phyloP scores from a whole-genome alignment of 208 protist species.

The Trypanosoma scelopori region DNA sequence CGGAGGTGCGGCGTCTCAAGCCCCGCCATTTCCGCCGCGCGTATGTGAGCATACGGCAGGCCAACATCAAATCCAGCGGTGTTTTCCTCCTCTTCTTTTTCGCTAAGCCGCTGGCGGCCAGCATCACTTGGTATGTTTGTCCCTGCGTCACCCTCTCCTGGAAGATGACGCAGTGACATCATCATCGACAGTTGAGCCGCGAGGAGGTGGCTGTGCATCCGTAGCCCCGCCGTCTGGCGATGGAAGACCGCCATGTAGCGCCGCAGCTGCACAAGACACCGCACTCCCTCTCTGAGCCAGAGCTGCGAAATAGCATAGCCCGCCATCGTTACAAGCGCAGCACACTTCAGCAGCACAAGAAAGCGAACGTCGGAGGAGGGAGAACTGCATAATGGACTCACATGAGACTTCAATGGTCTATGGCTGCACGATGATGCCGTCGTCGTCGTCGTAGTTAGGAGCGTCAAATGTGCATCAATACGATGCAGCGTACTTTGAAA shows the following conservation, averaged over 20 bases:
- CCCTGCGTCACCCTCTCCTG: background rate
- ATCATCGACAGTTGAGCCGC: slow-evolving; percentile 40
- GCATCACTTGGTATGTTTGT: background rate
- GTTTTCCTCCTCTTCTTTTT: slow-evolving; percentile 25
- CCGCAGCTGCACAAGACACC: slow-evolving; percentile 37
- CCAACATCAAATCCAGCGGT: slow-evolving; percentile 53
- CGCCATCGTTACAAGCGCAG: slow-evolving; percentile 44
- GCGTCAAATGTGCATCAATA: slow-evolving; percentile 35
- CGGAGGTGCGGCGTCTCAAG: slow-evolving; percentile 25
- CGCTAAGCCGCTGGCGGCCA: slow-evolving; percentile 6
- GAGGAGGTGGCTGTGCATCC: slow-evolving; percentile 48
- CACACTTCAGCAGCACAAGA: slow-evolving; percentile 54
- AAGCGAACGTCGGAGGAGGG: slow-evolving; percentile 44
- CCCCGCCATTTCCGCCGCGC: slow-evolving; percentile 42
- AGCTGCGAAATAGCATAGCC: slow-evolving; percentile 43
- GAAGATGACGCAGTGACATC: slow-evolving; percentile 42
- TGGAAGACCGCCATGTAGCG: slow-evolving; percentile 50
- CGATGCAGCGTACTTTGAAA: slow-evolving; percentile 25
- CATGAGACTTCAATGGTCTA: background rate
- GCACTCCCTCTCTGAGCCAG: slow-evolving; percentile 27
- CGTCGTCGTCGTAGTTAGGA: slow-evolving; percentile 26
- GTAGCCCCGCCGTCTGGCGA: slow-evolving; percentile 30
- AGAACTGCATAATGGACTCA: slow-evolving; percentile 4
- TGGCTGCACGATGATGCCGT: background rate
- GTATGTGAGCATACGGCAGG: slow-evolving; percentile 58